Evolutionary conservation across 1,139 yeast species (phyloP).

Genomic region (Protomyces lactucae-debilis): DNA sequence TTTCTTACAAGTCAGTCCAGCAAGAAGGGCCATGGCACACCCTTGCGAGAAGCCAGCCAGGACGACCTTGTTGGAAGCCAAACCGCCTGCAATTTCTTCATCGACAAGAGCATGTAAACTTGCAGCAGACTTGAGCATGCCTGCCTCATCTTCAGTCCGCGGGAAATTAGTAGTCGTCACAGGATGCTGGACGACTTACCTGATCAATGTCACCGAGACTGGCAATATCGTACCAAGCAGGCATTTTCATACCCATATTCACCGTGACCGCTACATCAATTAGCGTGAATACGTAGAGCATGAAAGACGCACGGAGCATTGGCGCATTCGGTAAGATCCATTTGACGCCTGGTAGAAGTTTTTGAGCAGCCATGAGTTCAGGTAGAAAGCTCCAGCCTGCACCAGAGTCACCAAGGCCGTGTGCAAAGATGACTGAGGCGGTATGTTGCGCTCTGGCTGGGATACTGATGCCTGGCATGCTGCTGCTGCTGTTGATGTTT

Average conservation of each 20-base stretch:
- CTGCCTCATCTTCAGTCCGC: constrained; percentile 50
- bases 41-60: constrained; percentile 7
- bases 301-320: constrained; percentile 47
- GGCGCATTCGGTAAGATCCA: constrained; percentile 92
- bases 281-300: constrained; percentile 42
- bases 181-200: constrained; percentile 30
- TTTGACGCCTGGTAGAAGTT: constrained; percentile 55
- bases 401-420: constrained; percentile 90
- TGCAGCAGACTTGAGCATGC: constrained; percentile 57
- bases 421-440: constrained; percentile 74
- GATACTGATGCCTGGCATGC: constrained; percentile 10
- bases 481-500: background rate
- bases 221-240: constrained; percentile 82
- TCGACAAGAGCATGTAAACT: constrained; percentile 52
- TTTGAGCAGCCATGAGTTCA: constrained; percentile 41
- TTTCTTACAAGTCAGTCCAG: constrained; percentile 47
- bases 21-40: constrained; percentile 25
- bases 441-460: constrained; percentile 35
- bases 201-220: constrained; percentile 48
- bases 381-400: constrained; percentile 79
- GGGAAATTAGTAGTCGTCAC: background rate
- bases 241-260: constrained; percentile 63
- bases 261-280: constrained; percentile 2
- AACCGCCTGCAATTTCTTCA: constrained; percentile 60
- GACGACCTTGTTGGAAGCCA: constrained; percentile 60